phyloP scores from a whole-genome alignment of 1,284 basidiomycete genomes.

The Vanrija sp. region DNA sequence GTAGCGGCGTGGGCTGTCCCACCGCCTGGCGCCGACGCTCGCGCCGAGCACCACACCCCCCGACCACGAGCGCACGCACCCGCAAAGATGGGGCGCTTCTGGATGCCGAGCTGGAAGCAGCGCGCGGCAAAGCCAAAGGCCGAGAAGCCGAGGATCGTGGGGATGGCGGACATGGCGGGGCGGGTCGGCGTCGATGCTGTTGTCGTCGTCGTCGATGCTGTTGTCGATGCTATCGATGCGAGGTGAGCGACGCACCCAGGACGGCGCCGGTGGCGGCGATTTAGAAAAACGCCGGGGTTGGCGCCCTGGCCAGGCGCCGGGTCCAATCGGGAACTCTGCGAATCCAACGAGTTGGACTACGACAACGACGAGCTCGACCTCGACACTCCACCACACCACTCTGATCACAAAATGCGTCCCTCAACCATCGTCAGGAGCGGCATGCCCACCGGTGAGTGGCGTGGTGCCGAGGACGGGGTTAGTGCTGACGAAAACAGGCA shows the following conservation, averaged over 20 bases:
- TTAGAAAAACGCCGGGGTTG: constrained; percentile 4
- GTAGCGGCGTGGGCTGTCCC: no score
- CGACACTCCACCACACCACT: not conserved
- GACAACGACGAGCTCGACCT: not conserved
- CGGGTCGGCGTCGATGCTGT: not conserved
- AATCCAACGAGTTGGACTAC: not conserved
- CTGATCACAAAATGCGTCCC: constrained; percentile 59
- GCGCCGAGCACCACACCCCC: not conserved
- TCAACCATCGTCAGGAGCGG: constrained; percentile 60
- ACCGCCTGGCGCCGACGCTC: not conserved
- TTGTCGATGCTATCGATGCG: not conserved
- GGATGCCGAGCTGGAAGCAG: constrained; percentile 75
- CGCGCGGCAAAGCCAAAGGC: constrained; percentile 71
- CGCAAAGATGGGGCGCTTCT: constrained; percentile 49
- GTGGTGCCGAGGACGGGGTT: not conserved
- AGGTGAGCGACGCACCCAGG: not conserved
- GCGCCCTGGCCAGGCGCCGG: constrained; percentile 5
- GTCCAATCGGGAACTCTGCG: not conserved
- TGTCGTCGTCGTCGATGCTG: not conserved
- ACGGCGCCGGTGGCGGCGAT: not conserved
- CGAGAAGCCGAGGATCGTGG: constrained; percentile 71
- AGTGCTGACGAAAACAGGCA: constrained; percentile 28
- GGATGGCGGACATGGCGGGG: constrained; percentile 61
- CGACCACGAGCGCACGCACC: constrained; percentile 25
- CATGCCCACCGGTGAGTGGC: constrained; percentile 67